Base-by-base conservation (phyloP, 108 stramenopile genomes). In the Nitzschia sp. region DNA sequence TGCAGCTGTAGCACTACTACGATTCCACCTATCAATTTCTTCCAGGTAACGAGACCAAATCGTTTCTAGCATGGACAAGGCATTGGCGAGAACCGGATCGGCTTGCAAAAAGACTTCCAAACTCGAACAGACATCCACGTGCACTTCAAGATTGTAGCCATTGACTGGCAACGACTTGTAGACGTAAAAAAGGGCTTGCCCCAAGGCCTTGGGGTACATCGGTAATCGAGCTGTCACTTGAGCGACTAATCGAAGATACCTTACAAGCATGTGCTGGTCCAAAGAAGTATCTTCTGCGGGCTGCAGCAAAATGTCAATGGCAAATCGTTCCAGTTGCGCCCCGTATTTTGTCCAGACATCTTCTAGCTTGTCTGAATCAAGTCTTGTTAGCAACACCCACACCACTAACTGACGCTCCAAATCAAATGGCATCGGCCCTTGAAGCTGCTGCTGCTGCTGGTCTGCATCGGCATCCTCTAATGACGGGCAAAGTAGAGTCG, bases 341-440 rank as follows among this genome's bases (percentile, higher is more conserved):
- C 67, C 60, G 53, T 59, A 35, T 32, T 47, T 33, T 9, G 9
- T 27, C 72, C 72, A 74, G 21, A 48, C 60, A 13, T 46, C 15
- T 26, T 63, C 36, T 18, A 75, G 54, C 15, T 53, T 27, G 3
- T 61, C 54, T n/a, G 51, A 25, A 18, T 46, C 21, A 6, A 68
- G 51, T 56, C 74, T 42, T 1, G 67, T 55, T 24, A 75, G 53
- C 13, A 75, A 25, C 18, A 75, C 67, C 74, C 74, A 75, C 3
- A 60, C 59, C 4, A 56, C 74, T 27, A 75, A 49, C 5, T 19
- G 45, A 6, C 74, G 59, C 46, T 75, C 74, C 5, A 55, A 28
- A 24, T 73, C 45, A 34, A 56, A 74, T 24, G 33, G 33, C 30
- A 53, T 54, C n/a, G 17, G 59, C 18, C 2, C 31, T 1, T 33